Percentiles rank a stretch among this genome's conserved stretches.
These are phyloP conservation scores for Colletotrichum sp. DNA, from an alignment of 2,329 filamentous ascomycete genomes.

Conservation along the genomic window DNA sequence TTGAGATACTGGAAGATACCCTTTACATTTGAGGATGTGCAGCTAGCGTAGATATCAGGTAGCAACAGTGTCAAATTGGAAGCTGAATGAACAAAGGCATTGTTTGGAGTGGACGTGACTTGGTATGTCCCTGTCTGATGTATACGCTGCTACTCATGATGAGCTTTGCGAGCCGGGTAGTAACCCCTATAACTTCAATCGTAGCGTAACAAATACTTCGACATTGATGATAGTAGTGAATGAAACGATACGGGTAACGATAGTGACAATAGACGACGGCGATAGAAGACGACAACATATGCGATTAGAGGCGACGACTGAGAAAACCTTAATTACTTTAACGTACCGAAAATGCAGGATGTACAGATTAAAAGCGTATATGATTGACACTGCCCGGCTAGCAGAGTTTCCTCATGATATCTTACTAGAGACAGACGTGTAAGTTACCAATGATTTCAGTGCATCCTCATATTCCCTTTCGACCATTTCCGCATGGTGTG, in stretches of 20 bases:
- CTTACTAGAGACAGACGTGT: slow-evolving; percentile 26
- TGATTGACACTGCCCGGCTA: too few relatives aligned
- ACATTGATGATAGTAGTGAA: too few relatives aligned
- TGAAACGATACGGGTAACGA: not conserved
- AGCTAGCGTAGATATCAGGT: not conserved
- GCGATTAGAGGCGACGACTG: too few relatives aligned
- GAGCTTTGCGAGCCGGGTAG: not conserved
- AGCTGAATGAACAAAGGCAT: not conserved
- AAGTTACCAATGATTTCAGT: slow-evolving; percentile 27
- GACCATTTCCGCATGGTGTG: slow-evolving; percentile 33
- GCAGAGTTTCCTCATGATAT: slow-evolving; percentile 12
- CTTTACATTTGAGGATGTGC: not conserved
- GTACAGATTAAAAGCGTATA: not conserved
- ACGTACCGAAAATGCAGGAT: not conserved
- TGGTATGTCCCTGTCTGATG: not conserved
- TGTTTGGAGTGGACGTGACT: not conserved
- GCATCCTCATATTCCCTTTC: slow-evolving; percentile 33
- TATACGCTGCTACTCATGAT: not conserved
- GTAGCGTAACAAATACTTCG: fast-evolving
- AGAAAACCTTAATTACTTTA: too few relatives aligned
- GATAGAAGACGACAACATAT: too few relatives aligned
- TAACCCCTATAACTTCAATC: not conserved
- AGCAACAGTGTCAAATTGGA: not conserved
- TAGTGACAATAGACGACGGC: not conserved
- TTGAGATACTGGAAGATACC: slow-evolving; percentile 3